phyloP scores from a whole-genome alignment of 2,329 filamentous ascomycete species.

The Chrysoporthe cubensis region DNA sequence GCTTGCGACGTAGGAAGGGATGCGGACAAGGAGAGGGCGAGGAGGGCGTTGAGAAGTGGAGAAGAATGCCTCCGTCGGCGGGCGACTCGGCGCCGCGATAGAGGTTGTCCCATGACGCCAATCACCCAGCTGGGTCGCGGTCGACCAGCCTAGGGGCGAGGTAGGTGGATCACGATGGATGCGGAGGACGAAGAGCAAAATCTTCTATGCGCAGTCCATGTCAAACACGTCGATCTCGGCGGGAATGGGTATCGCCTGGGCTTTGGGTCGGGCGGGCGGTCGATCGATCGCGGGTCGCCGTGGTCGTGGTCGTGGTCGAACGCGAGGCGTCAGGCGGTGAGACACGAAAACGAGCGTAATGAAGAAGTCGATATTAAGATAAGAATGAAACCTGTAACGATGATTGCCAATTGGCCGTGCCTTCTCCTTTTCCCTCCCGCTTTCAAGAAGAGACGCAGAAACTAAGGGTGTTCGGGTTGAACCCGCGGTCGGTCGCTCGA shows the following conservation, averaged over 20 bases:
- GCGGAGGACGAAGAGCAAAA: not conserved
- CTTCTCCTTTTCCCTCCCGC: not conserved
- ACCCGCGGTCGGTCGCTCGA: not conserved
- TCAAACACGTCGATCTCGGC: constrained; percentile 11
- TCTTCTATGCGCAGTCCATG: constrained; percentile 27
- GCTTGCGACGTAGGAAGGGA: constrained; percentile 48
- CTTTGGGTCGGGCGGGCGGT: constrained; percentile 4
- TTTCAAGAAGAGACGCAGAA: not conserved
- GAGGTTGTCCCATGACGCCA: constrained; percentile 53
- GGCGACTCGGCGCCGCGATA: constrained; percentile 47
- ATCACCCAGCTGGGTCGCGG: constrained; percentile 23
- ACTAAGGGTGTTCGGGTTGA: not conserved
- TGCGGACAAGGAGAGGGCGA: constrained; percentile 44
- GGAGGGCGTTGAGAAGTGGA: constrained; percentile 27
- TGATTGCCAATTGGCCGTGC: not conserved
- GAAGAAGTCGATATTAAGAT: constrained; percentile 10
- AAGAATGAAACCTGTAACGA: not conserved
- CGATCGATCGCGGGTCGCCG: not conserved
- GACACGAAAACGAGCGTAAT: constrained; percentile 21
- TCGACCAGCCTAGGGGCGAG: not conserved
- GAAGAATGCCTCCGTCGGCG: constrained; percentile 35
- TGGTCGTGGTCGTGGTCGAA: not conserved
- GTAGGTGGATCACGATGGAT: not conserved
- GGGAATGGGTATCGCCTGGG: not conserved
- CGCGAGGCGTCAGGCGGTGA: constrained; percentile 1